Percentiles rank a stretch among this genome's conserved stretches.
phyloP scores from a whole-genome alignment of 164 flowering plant genomes.

The Tinospora cordifolia region DNA sequence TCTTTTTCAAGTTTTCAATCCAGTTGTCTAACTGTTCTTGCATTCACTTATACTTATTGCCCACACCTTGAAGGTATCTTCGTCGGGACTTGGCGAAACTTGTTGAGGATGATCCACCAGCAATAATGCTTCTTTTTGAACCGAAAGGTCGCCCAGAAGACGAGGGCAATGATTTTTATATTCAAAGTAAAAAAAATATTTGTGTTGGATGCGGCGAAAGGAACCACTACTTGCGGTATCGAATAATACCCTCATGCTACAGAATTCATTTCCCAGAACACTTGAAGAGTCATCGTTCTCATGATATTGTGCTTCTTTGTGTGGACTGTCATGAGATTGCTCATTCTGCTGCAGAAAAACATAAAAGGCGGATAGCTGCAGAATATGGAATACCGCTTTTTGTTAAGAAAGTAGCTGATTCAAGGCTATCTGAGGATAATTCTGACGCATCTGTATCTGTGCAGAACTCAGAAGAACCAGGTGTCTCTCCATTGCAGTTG shows the following conservation, averaged over 20 bases:
- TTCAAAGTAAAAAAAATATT: constrained; percentile 90
- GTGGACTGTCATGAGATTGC: constrained; percentile 98
- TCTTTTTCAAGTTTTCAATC: neutral
- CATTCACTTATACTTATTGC: constrained; percentile 2
- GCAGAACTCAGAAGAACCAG: constrained; percentile 36
- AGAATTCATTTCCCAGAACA: constrained; percentile 96
- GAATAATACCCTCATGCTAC: constrained; percentile 98
- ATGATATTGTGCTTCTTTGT: constrained; percentile 94
- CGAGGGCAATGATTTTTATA: constrained; percentile 88
- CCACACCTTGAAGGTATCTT: constrained; percentile 55
- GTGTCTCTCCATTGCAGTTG: constrained; percentile 86
- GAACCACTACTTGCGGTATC: constrained; percentile 82
- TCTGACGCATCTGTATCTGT: constrained; percentile 21
- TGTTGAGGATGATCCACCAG: constrained; percentile 77
- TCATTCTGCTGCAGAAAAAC: constrained; percentile 91
- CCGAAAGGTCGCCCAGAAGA: constrained; percentile 99
- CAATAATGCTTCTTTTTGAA: constrained; percentile 92
- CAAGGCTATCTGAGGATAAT: constrained; percentile 23
- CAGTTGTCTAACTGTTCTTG: neutral
- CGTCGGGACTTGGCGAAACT: constrained; percentile 72
- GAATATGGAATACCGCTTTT: constrained; percentile 87
- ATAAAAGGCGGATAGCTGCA: constrained; percentile 58
- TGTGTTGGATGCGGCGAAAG: constrained; percentile 97
- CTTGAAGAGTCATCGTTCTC: constrained; percentile 96
- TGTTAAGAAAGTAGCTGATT: constrained; percentile 55